phyloP scores from a whole-genome alignment of 805 yeast genomes.

The Lachancea dasiensis region DNA sequence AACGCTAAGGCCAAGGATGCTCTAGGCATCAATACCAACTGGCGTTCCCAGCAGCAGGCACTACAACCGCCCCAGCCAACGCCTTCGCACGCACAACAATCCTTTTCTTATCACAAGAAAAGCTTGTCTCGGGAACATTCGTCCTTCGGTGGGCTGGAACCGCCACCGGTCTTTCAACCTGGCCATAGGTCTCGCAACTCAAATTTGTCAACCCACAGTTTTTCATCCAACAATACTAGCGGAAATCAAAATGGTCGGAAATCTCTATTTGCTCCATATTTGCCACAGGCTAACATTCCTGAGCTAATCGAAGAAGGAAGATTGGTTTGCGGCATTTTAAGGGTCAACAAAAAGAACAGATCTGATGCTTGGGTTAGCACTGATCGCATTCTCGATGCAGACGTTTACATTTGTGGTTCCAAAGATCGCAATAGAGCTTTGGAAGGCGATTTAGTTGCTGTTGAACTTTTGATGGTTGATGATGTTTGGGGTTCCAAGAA shows the following conservation, averaged over 20 bases:
- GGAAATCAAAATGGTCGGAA: constrained; percentile 50
- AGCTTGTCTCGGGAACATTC: constrained; percentile 25
- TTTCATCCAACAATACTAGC: constrained; percentile 31
- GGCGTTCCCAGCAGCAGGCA: constrained; percentile 54
- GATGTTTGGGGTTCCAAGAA: constrained; percentile 97
- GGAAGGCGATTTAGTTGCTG: constrained; percentile 95
- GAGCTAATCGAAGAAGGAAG: constrained; percentile 84
- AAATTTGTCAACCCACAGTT: constrained; percentile 53
- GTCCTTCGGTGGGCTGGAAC: constrained; percentile 28
- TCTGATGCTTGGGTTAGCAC: constrained; percentile 98
- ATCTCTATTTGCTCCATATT: constrained; percentile 90
- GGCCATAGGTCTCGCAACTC: constrained; percentile 78
- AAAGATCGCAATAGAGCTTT: constrained; percentile 96
- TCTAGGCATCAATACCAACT: constrained; percentile 49
- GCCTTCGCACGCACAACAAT: constrained; percentile 36
- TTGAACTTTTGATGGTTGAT: constrained; percentile 88
- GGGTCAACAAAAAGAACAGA: constrained; percentile 94
- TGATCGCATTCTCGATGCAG: constrained; percentile 92
- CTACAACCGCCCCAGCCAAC: constrained; percentile 34
- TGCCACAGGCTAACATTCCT: constrained; percentile 90
- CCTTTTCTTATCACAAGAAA: constrained; percentile 28
- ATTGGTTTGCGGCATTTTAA: constrained; percentile 82
- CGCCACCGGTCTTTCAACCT: constrained; percentile 51
- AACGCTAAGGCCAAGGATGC: constrained; percentile 23
- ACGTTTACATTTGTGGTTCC: constrained; percentile 95